Conservation (phyloP, 352 stramenopile genomes). For the Pythium graminicola region DNA sequence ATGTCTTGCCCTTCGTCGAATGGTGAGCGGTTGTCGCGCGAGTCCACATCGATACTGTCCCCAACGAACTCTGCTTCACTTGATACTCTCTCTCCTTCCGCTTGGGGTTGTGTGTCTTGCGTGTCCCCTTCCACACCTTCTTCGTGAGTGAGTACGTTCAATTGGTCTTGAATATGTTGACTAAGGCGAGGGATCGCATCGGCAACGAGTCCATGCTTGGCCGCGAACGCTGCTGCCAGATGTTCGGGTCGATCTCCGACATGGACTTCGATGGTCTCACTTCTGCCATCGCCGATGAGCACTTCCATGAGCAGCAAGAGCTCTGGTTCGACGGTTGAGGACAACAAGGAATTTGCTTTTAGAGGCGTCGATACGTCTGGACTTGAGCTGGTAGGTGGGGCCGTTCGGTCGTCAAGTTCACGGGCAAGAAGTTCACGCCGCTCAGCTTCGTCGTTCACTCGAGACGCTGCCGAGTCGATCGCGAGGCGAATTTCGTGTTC, state of each 20-base stretch:
- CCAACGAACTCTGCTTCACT: too few relatives aligned
- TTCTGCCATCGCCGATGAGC: conserved; percentile 57
- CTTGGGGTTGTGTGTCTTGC: too few relatives aligned
- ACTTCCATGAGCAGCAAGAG: conserved; percentile 74
- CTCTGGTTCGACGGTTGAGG: conserved; percentile 22
- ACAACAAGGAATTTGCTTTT: not conserved
- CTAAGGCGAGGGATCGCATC: conserved; percentile 50
- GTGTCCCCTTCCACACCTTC: not conserved
- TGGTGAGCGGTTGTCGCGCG: not conserved
- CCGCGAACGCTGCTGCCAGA: conserved; percentile 46
- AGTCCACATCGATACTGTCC: not conserved
- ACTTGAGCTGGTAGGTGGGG: not conserved
- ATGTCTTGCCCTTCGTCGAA: too few relatives aligned
- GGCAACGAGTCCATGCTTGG: conserved; percentile 36
- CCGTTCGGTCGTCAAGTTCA: conserved; percentile 3
- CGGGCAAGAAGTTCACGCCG: conserved; percentile 38
- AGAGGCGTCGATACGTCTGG: too few relatives aligned
- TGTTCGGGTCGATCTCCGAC: conserved; percentile 39
- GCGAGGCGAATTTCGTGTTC: conserved; percentile 52
- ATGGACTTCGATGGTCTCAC: conserved; percentile 65
- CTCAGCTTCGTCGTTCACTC: conserved; percentile 33
- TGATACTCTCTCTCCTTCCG: too few relatives aligned
- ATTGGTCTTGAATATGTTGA: conserved; percentile 52
- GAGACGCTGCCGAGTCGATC: conserved; percentile 40
- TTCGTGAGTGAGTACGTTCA: conserved; percentile 31